Evolutionary conservation across 2,329 filamentous ascomycete genomes (phyloP), one percentile per base, ranked within the genome.

Genomic region (Cercospora janseana): DNA sequence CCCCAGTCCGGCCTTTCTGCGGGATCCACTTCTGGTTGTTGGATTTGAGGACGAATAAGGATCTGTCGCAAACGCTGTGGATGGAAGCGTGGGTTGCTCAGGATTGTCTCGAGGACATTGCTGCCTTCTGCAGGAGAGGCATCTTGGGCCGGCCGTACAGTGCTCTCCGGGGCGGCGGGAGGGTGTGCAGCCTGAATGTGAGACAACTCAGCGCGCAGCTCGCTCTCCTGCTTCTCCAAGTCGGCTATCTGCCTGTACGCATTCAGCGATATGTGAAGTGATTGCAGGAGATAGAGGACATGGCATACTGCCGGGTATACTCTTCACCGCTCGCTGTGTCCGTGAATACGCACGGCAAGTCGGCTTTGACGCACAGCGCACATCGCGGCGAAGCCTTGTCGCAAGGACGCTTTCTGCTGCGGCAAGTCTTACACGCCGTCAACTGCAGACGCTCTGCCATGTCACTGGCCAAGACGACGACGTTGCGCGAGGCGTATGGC

Each of bases 351-450:
- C 56, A 58, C 12, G 52, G 48, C 7, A 40, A 13, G 6, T 49
- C 31, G 12, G 56, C 43, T 26, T 56, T 52, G 32, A 27, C 16
- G 37, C 56, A 58, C 0, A 37, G 44, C 6, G 48, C 37, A 18
- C 56, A 58, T 49, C 46, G 55, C 2, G 54, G 56, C 4, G 43
- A 41, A 10, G 41, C 51, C 24, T 56, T 56, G 12, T 48, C 49
- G 44, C 56, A 52, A 13, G 20, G 27, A 12, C 41, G 44, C 35
- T 52, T 55, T 5, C 46, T 16, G 8, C 26, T 27, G 13, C 45
- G 49, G 40, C 48, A 51, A n/a, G 28, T 35, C 46, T 53, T 38
- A 31, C 53, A 56, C 28, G 50, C 50, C 10, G 46, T 51, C 4
- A 53, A 20, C 4, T 56, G 50, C 16, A 18, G 16, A 4, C 41